Percentiles rank a stretch among this genome's conserved stretches.
Evolutionary conservation across 768 basidiomycete species (phyloP).

Genomic region (Crepidotus variabilis): DNA sequence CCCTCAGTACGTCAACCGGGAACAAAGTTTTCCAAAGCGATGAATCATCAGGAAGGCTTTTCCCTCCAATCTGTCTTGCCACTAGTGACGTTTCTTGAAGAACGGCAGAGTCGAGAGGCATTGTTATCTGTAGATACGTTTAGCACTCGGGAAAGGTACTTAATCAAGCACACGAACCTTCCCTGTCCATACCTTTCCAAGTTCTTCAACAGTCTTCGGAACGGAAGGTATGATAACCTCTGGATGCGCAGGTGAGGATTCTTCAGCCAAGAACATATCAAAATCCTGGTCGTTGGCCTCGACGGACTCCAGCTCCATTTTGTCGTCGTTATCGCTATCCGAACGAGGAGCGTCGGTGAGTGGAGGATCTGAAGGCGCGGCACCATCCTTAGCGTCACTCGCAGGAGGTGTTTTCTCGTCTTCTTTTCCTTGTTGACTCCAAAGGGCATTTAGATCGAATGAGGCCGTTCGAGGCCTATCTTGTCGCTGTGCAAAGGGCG

Average conservation of each 20-base stretch:
- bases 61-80: constrained; percentile 80
- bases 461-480: constrained; percentile 46
- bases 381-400: constrained; percentile 10
- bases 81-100: constrained; percentile 63
- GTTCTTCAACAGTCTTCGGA: constrained; percentile 42
- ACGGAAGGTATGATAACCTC: constrained; percentile 35
- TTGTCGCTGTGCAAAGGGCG: constrained; percentile 43
- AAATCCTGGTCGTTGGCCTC: constrained; percentile 78
- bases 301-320: constrained; percentile 46
- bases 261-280: constrained; percentile 78
- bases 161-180: constrained; percentile 43
- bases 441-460: constrained; percentile 72
- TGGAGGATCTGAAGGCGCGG: constrained; percentile 8
- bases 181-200: constrained; percentile 69
- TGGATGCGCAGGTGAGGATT: constrained; percentile 28
- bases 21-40: constrained; percentile 75
- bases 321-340: constrained; percentile 34
- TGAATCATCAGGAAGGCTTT: constrained; percentile 50
- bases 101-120: constrained; percentile 74
- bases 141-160: constrained; percentile 6
- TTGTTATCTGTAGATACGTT: constrained; percentile 51
- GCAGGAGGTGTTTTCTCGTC: constrained; percentile 18
- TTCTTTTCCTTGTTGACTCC: constrained; percentile 38
- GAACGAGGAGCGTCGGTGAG: constrained; percentile 14
- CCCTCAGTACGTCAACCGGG: constrained; percentile 62